Percentiles rank a stretch among this genome's conserved stretches.
phyloP scores from a whole-genome alignment of 2,329 filamentous ascomycete species.

The Fusarium bulbicola region DNA sequence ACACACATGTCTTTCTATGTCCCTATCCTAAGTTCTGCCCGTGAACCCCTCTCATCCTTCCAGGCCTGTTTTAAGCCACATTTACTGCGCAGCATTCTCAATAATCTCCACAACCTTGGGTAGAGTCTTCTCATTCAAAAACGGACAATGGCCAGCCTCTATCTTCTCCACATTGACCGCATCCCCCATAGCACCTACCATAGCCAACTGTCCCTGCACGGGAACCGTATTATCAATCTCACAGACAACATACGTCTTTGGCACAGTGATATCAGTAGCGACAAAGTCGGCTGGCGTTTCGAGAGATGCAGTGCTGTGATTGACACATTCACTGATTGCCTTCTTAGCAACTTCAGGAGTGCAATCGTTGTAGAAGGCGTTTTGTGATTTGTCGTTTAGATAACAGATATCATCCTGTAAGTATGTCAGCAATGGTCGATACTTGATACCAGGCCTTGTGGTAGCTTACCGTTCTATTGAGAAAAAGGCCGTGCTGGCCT shows the following conservation, averaged over 20 bases:
- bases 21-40: accelerated
- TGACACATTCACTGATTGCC: neutral
- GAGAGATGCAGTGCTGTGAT: constrained; percentile 31
- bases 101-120: neutral
- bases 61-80: accelerated
- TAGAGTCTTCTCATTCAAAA: neutral
- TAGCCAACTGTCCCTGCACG: constrained; percentile 25
- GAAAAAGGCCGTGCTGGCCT: neutral
- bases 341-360: neutral
- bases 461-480: constrained; percentile 1
- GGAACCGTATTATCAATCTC: constrained; percentile 36
- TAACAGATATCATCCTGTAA: neutral
- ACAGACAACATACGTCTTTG: constrained; percentile 43
- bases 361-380: constrained; percentile 12
- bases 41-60: accelerated
- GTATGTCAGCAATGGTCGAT: accelerated
- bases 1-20: accelerated
- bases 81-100: neutral
- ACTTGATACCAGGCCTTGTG: accelerated
- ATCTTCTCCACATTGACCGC: neutral
- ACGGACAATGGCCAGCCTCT: neutral
- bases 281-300: constrained; percentile 28
- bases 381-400: constrained; percentile 2
- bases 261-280: constrained; percentile 31
- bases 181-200: constrained; percentile 25